A percentile compares a stretch with the other conserved stretches of the same genome.
Evolutionary conservation across 176 grass and related monocot genomes (phyloP).

Genomic region (Ampelocalamus luodianensis): DNA sequence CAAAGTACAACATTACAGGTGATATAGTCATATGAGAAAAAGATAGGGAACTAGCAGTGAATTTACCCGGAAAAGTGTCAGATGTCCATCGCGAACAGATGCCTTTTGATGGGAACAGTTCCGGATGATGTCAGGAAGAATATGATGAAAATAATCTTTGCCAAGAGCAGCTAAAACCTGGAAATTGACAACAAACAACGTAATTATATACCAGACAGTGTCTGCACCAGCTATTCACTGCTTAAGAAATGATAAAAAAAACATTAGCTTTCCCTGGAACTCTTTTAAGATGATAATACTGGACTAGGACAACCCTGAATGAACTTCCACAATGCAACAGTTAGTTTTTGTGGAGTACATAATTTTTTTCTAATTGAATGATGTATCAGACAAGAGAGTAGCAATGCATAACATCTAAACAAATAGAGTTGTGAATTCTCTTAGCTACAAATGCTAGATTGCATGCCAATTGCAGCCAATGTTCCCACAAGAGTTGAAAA

Average conservation of each 20-base stretch:
- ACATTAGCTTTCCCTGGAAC: not conserved
- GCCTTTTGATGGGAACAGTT: slow-evolving; percentile 97
- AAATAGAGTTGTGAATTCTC: slow-evolving; percentile 14
- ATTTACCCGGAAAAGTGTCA: slow-evolving; percentile 88
- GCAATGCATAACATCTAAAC: not conserved
- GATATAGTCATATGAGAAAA: not conserved
- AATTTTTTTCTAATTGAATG: slow-evolving; percentile 2
- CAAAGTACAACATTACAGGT: slow-evolving; percentile 30
- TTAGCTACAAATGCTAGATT: slow-evolving; percentile 22
- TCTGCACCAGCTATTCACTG: slow-evolving; percentile 10
- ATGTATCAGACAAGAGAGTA: slow-evolving; percentile 22
- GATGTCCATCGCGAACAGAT: slow-evolving; percentile 92
- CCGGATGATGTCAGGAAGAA: slow-evolving; percentile 93
- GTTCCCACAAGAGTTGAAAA: slow-evolving; percentile 7
- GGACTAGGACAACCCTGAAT: slow-evolving; percentile 24
- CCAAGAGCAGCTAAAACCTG: slow-evolving; percentile 97
- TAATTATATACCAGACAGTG: slow-evolving; percentile 1
- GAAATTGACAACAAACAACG: slow-evolving; percentile 46
- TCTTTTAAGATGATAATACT: not conserved
- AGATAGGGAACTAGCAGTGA: slow-evolving; percentile 2
- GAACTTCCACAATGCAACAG: slow-evolving; percentile 16
- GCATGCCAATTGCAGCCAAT: not conserved
- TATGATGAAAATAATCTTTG: slow-evolving; percentile 86
- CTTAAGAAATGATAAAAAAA: not conserved
- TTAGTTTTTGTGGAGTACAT: slow-evolving; percentile 1